These are phyloP conservation scores for Daldinia sp. DNA, from an alignment of 2,329 filamentous ascomycete species.

Conservation along the genomic window DNA sequence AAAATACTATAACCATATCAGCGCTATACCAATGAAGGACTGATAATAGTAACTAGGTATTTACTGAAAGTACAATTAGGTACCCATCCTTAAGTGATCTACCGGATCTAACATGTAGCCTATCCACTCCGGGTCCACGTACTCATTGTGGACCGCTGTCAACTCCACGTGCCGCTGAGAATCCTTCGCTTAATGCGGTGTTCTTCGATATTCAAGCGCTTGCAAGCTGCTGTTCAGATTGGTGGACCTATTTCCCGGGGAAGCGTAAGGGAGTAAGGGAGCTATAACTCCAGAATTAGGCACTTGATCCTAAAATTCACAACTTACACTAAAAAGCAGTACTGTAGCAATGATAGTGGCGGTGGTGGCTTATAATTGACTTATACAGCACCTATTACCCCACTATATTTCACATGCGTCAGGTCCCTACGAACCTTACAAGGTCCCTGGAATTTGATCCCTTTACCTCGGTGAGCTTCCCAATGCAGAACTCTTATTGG, in stretches of 20 bases:
- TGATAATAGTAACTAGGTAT: too few species aligned
- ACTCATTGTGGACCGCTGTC: background rate
- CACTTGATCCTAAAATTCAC: too few species aligned
- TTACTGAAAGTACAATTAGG: background rate
- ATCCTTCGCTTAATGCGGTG: background rate
- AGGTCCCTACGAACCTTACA: background rate
- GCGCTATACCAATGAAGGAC: background rate
- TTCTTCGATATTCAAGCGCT: background rate
- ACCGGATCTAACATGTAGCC: background rate
- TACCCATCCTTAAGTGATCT: background rate
- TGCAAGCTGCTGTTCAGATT: background rate
- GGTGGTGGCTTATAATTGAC: background rate
- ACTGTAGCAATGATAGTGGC: background rate
- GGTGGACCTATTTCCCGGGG: too few species aligned
- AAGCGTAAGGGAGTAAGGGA: too few species aligned
- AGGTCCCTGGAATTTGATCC: background rate
- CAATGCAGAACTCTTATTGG: background rate
- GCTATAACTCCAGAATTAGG: too few species aligned
- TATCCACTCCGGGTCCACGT: background rate
- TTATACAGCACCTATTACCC: background rate
- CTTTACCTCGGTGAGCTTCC: slow-evolving; percentile 30
- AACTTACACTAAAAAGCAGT: background rate
- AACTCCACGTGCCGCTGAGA: slow-evolving; percentile 1
- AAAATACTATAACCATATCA: background rate
- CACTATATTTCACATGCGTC: slow-evolving; percentile 3